A percentile compares a stretch with the other conserved stretches of the same genome.
These are phyloP conservation scores for Pseudogymnoascus sp. DNA, from an alignment of 2,329 filamentous ascomycete species.

Conservation along the genomic window DNA sequence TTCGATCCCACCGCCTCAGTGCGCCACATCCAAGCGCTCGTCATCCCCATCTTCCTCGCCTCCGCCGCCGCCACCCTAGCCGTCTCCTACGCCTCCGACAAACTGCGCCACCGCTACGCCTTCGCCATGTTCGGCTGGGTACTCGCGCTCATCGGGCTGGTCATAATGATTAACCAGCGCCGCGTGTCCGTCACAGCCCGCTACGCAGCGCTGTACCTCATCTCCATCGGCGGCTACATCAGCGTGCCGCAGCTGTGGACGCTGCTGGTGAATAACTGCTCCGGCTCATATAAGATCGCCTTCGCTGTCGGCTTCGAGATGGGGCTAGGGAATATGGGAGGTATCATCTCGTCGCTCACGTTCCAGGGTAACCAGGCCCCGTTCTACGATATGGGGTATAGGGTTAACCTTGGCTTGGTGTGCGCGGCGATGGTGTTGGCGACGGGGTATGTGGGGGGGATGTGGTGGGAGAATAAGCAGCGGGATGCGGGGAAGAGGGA, in stretches of 20 bases:
- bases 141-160: conserved; percentile 29
- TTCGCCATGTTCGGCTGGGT: conserved; percentile 29
- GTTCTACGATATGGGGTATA: conserved; percentile 36
- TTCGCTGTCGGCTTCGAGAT: conserved; percentile 46
- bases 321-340: conserved; percentile 64
- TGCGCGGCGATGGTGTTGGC: conserved; percentile 13
- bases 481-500: conserved; percentile 41
- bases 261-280: conserved; percentile 57
- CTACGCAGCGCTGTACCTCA: conserved; percentile 48
- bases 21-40: conserved; percentile 45
- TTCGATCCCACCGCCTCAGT: conserved; percentile 63
- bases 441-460: conserved; percentile 29
- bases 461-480: conserved; percentile 39
- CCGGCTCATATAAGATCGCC: conserved; percentile 53
- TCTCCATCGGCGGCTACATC: conserved; percentile 54
- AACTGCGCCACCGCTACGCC: conserved; percentile 29
- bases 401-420: conserved; percentile 17
- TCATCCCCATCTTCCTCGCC: conserved; percentile 34
- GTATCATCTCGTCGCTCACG: conserved; percentile 55
- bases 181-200: conserved; percentile 16
- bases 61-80: conserved; percentile 28
- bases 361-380: conserved; percentile 56
- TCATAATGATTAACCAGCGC: conserved; percentile 27
- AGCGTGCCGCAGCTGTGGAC: conserved; percentile 58
- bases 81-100: conserved; percentile 30